Evolutionary conservation across 805 yeast species (phyloP).

Genomic region (Starmerella bombicola): DNA sequence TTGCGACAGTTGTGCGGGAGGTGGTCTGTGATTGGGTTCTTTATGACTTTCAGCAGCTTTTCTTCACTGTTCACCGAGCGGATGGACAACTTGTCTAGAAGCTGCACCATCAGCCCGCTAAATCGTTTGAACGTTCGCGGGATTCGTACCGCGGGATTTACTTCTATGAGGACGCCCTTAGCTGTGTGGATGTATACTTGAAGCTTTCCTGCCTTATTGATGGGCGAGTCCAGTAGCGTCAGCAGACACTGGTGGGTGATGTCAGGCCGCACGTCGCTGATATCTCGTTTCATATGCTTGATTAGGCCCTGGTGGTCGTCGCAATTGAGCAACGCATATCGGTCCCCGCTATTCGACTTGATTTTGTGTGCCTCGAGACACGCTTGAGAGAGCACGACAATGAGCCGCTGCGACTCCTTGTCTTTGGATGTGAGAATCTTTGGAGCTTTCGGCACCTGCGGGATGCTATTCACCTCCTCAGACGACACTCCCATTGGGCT

Average conservation of each 20-base stretch:
- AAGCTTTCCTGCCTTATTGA: conserved; percentile 90
- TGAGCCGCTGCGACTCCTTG: conserved; percentile 70
- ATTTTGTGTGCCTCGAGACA: conserved; percentile 90
- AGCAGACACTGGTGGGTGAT: conserved; percentile 95
- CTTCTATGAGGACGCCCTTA: conserved; percentile 86
- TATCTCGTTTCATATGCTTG: conserved; percentile 92
- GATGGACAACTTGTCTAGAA: conserved; percentile 81
- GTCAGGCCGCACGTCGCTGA: conserved; percentile 98
- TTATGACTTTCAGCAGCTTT: conserved; percentile 81
- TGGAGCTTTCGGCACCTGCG: conserved; percentile 84
- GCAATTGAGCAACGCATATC: conserved; percentile 86
- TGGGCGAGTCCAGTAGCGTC: conserved; percentile 91
- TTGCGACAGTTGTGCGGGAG: conserved; percentile 92
- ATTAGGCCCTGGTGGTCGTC: conserved; percentile 96
- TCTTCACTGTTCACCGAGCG: conserved; percentile 93
- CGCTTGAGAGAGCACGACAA: conserved; percentile 93
- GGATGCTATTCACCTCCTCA: conserved; percentile 35
- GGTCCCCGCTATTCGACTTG: conserved; percentile 68
- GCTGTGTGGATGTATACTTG: conserved; percentile 96
- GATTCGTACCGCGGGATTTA: conserved; percentile 90
- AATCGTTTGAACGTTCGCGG: conserved; percentile 97
- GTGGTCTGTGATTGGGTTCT: conserved; percentile 94
- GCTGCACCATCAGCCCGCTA: conserved; percentile 94
- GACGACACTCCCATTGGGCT: conserved; percentile 6
- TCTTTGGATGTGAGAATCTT: conserved; percentile 68